Evolutionary conservation across 2,329 filamentous ascomycete genomes (phyloP).

Genomic region (Aspergillus sp.): DNA sequence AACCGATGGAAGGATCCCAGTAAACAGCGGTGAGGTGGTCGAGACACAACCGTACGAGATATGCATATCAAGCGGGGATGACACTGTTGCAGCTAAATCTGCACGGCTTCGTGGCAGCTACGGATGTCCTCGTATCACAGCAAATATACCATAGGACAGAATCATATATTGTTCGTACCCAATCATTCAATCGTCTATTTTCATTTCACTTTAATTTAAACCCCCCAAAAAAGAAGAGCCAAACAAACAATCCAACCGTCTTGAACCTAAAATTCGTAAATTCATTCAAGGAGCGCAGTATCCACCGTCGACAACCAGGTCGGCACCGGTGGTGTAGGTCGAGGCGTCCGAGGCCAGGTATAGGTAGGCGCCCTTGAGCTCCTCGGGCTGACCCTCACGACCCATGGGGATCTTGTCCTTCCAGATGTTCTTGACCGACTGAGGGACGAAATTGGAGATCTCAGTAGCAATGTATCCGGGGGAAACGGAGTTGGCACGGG

Average conservation of each 20-base stretch:
- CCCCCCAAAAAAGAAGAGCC: not conserved
- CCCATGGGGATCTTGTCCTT: constrained; percentile 74
- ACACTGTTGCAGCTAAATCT: not conserved
- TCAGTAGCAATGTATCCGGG: constrained; percentile 72
- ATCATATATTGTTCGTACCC: not conserved
- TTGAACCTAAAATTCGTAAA: not conserved
- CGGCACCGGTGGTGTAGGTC: constrained; percentile 71
- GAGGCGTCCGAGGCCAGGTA: constrained; percentile 76
- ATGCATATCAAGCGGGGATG: not conserved
- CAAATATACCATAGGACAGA: not conserved
- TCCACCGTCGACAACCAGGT: constrained; percentile 70
- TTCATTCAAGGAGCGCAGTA: constrained; percentile 40
- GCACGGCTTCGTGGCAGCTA: not conserved
- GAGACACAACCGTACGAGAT: not conserved
- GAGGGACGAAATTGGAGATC: constrained; percentile 58
- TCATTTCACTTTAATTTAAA: not conserved
- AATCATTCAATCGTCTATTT: too few relatives aligned
- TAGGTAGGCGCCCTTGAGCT: constrained; percentile 76
- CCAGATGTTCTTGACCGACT: constrained; percentile 66
- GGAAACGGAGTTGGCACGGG: constrained; percentile 64
- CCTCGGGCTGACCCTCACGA: constrained; percentile 62
- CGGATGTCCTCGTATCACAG: not conserved
- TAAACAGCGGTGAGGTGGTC: not conserved
- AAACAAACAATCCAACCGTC: not conserved
- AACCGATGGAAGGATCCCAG: not conserved